Evolutionary conservation across 106 monocot species (phyloP).

Genomic region (Dioscorea zingiberensis): DNA sequence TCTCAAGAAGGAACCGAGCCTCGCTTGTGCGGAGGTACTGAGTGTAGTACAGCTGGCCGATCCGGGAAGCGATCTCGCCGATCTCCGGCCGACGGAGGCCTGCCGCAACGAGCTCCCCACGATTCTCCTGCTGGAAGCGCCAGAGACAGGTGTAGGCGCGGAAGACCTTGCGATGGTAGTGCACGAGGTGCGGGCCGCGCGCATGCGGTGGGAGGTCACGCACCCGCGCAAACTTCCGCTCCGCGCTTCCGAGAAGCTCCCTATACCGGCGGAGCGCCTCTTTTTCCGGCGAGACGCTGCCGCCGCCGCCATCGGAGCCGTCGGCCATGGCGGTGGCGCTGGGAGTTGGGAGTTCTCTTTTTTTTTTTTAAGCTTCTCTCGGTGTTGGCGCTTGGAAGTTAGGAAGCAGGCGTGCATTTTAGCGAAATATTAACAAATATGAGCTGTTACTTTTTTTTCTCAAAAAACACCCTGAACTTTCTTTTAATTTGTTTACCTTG

Average conservation of each 20-base stretch:
- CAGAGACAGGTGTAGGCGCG: slow-evolving; percentile 85
- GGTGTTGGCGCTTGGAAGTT: neutral
- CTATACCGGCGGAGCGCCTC: slow-evolving; percentile 5
- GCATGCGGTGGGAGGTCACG: slow-evolving; percentile 59
- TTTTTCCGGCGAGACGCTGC: slow-evolving; percentile 1
- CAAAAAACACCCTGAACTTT: no score
- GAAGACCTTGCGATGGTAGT: slow-evolving; percentile 66
- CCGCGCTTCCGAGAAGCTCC: slow-evolving; percentile 65
- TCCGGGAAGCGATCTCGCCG: slow-evolving; percentile 91
- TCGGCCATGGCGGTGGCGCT: slow-evolving; percentile 11
- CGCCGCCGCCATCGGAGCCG: slow-evolving; percentile 10
- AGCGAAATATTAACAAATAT: no score
- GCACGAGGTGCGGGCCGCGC: slow-evolving; percentile 27
- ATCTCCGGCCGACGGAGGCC: slow-evolving; percentile 84
- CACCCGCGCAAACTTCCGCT: slow-evolving; percentile 76
- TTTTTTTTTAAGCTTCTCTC: neutral
- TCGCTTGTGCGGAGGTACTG: slow-evolving; percentile 91
- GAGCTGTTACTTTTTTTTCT: no score
- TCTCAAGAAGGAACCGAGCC: slow-evolving; percentile 71
- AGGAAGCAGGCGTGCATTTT: neutral
- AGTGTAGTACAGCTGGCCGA: slow-evolving; percentile 91
- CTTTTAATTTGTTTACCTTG: no score
- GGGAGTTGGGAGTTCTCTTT: no score
- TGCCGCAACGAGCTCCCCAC: slow-evolving; percentile 49
- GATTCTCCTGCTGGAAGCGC: slow-evolving; percentile 76